Evolutionary conservation across 2,329 filamentous ascomycete genomes (phyloP).

Genomic region (Sporothrix inflata): DNA sequence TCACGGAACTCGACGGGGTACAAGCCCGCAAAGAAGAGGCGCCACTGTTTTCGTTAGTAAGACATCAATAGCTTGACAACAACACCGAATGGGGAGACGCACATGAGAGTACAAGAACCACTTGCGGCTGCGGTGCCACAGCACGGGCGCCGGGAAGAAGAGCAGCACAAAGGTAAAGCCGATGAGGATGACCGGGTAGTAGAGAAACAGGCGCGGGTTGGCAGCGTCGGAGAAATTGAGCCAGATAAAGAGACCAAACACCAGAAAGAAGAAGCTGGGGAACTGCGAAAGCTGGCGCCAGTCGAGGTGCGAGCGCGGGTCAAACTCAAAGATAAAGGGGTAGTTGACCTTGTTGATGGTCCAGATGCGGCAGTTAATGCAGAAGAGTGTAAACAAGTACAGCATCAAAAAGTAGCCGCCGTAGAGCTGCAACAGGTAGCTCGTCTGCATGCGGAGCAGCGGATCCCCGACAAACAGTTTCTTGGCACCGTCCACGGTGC

Average conservation of each 20-base stretch:
- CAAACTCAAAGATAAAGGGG: conserved; percentile 94
- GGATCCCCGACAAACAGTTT: conserved; percentile 56
- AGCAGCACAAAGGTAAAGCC: conserved; percentile 68
- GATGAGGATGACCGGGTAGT: conserved; percentile 83
- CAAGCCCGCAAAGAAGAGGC: conserved; percentile 79
- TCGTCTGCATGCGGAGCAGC: conserved; percentile 56
- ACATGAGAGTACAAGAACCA: conserved; percentile 93
- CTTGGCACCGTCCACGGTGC: conserved; percentile 62
- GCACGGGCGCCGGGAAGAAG: conserved; percentile 72
- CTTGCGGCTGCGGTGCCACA: conserved; percentile 75
- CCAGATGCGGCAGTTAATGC: conserved; percentile 83
- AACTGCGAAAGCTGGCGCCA: conserved; percentile 89
- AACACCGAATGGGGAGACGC: conserved; percentile 43
- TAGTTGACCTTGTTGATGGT: conserved; percentile 88
- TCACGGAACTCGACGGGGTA: conserved; percentile 96
- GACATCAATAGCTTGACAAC: not conserved
- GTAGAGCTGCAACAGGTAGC: conserved; percentile 84
- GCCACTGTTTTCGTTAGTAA: conserved; percentile 62
- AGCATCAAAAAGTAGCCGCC: conserved; percentile 87
- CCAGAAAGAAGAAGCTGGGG: conserved; percentile 78
- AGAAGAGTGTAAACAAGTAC: conserved; percentile 81
- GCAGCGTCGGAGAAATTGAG: conserved; percentile 80
- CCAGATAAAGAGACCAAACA: conserved; percentile 82
- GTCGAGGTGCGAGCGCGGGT: conserved; percentile 81
- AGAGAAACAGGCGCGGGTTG: conserved; percentile 70